Conservation (phyloP, 768 basidiomycete genomes). For the Phanerodontia chrysosporium region DNA sequence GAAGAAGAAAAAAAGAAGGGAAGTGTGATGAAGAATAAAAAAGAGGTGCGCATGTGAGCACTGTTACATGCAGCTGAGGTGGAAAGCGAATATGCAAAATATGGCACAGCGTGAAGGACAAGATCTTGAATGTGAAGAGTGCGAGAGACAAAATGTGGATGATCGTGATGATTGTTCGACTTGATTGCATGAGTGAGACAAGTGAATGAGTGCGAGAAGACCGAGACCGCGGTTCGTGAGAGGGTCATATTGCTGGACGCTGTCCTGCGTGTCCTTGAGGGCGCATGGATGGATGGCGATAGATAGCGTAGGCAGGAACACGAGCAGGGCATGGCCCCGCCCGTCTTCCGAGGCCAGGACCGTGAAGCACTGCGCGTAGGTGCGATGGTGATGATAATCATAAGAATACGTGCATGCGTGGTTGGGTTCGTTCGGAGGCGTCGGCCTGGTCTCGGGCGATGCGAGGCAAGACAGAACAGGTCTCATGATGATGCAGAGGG, state of each 20-base stretch:
- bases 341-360: neutral
- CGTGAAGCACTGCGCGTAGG: neutral
- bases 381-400: conserved; percentile 2
- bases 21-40: neutral
- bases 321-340: neutral
- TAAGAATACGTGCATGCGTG: conserved; percentile 4
- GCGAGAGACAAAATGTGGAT: neutral
- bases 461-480: neutral
- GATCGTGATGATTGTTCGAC: conserved; percentile 4
- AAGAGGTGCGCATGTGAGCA: neutral
- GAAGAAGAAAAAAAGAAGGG: neutral
- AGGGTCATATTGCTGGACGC: neutral
- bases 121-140: neutral
- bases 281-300: conserved; percentile 2
- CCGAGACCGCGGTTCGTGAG: neutral
- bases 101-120: conserved; percentile 4
- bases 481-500: neutral
- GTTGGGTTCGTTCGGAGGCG: neutral
- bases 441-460: neutral
- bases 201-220: neutral
- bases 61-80: neutral
- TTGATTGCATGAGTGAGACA: conserved; percentile 5
- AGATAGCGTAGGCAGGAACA: neutral
- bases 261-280: neutral
- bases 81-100: conserved; percentile 1